Evolutionary conservation across 2,329 filamentous ascomycete species (phyloP), one percentile per base, ranked within the genome.

Genomic region (Apiospora rasikravindrae): DNA sequence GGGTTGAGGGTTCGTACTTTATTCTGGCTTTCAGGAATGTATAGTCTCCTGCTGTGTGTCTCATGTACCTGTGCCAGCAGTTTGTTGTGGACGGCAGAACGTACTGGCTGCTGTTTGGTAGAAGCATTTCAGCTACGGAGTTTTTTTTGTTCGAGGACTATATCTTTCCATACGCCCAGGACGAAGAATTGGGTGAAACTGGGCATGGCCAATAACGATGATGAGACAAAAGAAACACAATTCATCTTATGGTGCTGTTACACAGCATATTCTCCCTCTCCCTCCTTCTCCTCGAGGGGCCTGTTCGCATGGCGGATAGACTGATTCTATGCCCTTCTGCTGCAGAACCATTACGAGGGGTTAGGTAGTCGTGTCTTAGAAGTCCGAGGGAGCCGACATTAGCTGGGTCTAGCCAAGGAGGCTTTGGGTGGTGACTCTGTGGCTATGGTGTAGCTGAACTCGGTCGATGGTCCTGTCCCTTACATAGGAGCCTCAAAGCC

Each of bases 171-270:
- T 33, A 4, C 19, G 7, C 33, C 57, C 57, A 64, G n/a, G 57
- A 40, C 33, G 19, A 64, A 40, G 57, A 22, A 40, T 40, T 7
- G 19, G 33, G 10, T 42, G 33, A n/a, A 29, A 61, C 4, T 19
- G 14, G 29, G 16, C 29, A 40, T 64, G 57, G 57, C 33, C 57
- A 64, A 64, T 64, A 40, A 64, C 57, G 57, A 64, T 64, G 57
- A 64, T 64, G 57, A 64, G 57, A 64, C 57, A 64, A 64, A n/a
- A 64, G 57, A 64, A 64, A 64, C 57, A 40, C 57, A 40, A 40
- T n/a, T 64, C 57, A 64, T 64, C 29, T 64, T 37, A 64, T n/a
- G 33, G n/a, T 40, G 29, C 29, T 40, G 57, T 64, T 64, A 64
- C 57, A 64, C 57, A 33, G 33, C 57, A 64, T 64, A 40, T 7